phyloP scores from a whole-genome alignment of 1,139 yeast species.

The Scheffersomyces quercinus region DNA sequence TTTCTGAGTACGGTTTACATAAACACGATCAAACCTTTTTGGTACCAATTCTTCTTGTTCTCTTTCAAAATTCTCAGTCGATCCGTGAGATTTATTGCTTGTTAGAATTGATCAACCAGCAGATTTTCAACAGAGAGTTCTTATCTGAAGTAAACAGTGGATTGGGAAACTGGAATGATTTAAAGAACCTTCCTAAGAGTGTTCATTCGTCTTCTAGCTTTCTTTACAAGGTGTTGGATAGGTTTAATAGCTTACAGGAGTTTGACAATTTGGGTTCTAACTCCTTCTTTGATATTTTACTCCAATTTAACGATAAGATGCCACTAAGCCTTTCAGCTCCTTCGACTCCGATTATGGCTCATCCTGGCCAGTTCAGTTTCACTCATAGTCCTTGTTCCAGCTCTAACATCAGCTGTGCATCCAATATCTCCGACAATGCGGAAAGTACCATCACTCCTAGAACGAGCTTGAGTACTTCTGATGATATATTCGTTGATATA shows the following conservation, averaged over 20 bases:
- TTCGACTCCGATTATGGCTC: slow-evolving; percentile 38
- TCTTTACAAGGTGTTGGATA: slow-evolving; percentile 23
- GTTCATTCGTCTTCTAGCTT: slow-evolving; percentile 7
- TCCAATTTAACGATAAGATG: slow-evolving; percentile 42
- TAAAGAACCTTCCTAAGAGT: slow-evolving; percentile 10
- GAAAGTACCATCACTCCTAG: slow-evolving; percentile 6
- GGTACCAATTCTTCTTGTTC: slow-evolving; percentile 37
- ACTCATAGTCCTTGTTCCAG: slow-evolving; percentile 8
- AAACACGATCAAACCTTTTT: slow-evolving; percentile 43
- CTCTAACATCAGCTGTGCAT: background rate
- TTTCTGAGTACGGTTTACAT: slow-evolving; percentile 37
- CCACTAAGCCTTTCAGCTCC: slow-evolving; percentile 50
- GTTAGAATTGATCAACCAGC: slow-evolving; percentile 34
- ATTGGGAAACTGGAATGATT: slow-evolving; percentile 30
- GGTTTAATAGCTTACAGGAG: slow-evolving; percentile 28
- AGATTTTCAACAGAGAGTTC: slow-evolving; percentile 32
- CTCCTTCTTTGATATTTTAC: slow-evolving; percentile 34
- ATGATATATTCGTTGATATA: slow-evolving; percentile 2
- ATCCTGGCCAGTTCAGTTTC: slow-evolving; percentile 12
- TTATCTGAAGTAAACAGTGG: slow-evolving; percentile 25
- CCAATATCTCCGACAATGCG: slow-evolving; percentile 1
- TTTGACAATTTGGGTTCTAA: slow-evolving; percentile 34
- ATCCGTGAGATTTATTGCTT: slow-evolving; percentile 31
- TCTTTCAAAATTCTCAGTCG: slow-evolving; percentile 27
- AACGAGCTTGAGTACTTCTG: slow-evolving; percentile 3